phyloP scores from a whole-genome alignment of 768 basidiomycete genomes.

The Tulasnella sp. region DNA sequence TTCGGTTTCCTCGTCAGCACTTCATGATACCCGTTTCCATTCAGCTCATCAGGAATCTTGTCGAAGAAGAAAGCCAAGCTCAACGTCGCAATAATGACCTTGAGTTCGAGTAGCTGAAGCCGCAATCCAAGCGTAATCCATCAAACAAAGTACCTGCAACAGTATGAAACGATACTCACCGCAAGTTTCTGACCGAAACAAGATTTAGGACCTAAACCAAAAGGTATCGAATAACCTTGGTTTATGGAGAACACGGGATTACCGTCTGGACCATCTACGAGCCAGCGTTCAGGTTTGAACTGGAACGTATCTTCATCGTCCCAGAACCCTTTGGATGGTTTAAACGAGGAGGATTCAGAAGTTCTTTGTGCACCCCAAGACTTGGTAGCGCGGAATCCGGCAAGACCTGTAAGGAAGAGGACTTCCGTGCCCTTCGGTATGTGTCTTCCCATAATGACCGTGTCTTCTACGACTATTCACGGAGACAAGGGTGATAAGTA shows the following conservation, averaged over 20 bases:
- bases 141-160: neutral
- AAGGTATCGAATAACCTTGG: neutral
- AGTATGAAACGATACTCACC: neutral
- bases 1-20: too few relatives aligned
- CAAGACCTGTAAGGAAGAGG: neutral
- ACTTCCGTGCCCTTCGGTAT: constrained; percentile 4
- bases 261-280: constrained; percentile 3
- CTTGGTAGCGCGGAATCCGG: neutral
- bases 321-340: neutral
- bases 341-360: neutral
- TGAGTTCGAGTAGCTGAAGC: constrained; percentile 5
- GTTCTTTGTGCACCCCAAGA: neutral
- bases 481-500: neutral
- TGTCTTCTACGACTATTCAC: neutral
- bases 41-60: constrained; percentile 4
- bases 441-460: neutral
- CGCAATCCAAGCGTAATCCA: neutral
- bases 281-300: constrained; percentile 9
- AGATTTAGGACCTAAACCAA: constrained; percentile 6
- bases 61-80: constrained; percentile 12
- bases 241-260: neutral
- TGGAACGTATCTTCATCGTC: neutral
- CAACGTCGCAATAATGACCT: constrained; percentile 7
- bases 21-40: too few relatives aligned
- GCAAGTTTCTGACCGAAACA: constrained; percentile 5